Base-by-base conservation (phyloP, 192 early-diverging fungal species). In the Coemansia sp. region DNA sequence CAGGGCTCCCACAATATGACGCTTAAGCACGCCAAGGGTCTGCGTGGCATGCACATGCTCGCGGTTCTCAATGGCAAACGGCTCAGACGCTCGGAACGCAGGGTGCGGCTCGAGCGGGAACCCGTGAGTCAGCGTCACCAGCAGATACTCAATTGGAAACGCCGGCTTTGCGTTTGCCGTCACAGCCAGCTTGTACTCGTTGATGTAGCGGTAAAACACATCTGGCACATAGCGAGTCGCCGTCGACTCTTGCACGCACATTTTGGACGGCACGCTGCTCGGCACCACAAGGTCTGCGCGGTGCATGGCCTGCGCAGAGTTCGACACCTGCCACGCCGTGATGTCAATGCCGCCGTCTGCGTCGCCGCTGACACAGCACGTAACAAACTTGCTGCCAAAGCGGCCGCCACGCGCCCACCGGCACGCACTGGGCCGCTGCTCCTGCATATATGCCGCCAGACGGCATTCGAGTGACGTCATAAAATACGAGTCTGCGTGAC, bases 71-170 rank as follows among this genome's bases (percentile, higher is more conserved):
- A 93, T 87, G 11, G 84, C 81, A 67, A 94, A 94, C 9, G 74
- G 60, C 23, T 51, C 69, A 11, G 60, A 11, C n/a, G 85, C 76
- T 7, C 67, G 83, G 72, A 98, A 99, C 47, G 86, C 69, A n/a
- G 92, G 91, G 21, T 75, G 72, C 2, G 93, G 87, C 5, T 84
- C 85, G 53, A 86, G 81, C 15, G 97, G 97, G 73, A 94, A 97
- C 2, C 97, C 97, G 56, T 95, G 86, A 5, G 96, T 94, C 9
- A 90, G 67, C 62, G 94, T 97, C 22, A 97, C 91, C 27, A 99
- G 79, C 19, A 99, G 85, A 66, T 99, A 98, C 63, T 99, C 96
- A 1, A 98, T 89, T 0, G 97, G 97, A 68, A 98, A 99, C 3
- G 93, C 91, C 0, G 96, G 96, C 66, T 96, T 95, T 19, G 97